These are phyloP conservation scores for Pelargonium citronellum DNA, from an alignment of 441 rosid genomes.

Conservation along the genomic window DNA sequence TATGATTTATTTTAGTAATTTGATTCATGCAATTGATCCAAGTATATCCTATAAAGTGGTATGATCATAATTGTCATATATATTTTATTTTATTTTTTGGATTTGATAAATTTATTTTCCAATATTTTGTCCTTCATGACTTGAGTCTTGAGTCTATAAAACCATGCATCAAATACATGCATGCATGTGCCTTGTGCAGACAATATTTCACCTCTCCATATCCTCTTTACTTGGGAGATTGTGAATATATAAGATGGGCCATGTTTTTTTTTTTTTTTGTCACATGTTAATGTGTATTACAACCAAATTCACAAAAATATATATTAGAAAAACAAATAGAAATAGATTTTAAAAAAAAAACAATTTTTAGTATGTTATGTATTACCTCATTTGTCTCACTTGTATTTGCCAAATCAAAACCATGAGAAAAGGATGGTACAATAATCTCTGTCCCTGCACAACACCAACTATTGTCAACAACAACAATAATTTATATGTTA, in stretches of 20 bases:
- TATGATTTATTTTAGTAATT: too few species aligned
- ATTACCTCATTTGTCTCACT: constrained; percentile 25
- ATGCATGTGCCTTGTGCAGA: neutral
- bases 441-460: constrained; percentile 27
- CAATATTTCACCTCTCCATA: too few species aligned
- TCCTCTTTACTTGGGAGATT: too few species aligned
- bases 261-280: neutral
- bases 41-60: too few species aligned
- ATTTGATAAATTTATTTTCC: too few species aligned
- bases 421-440: constrained; percentile 17
- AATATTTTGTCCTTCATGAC: too few species aligned
- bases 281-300: too few species aligned
- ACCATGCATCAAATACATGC: neutral
- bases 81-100: too few species aligned
- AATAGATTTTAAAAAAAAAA: too few species aligned
- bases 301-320: neutral
- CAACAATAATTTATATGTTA: neutral
- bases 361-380: neutral
- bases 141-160: too few species aligned
- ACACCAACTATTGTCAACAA: constrained; percentile 1
- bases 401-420: neutral
- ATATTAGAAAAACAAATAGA: neutral
- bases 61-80: neutral
- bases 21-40: too few species aligned
- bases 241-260: neutral